phyloP scores from a whole-genome alignment of 805 yeast genomes.

The Candida methanosorbosa region DNA sequence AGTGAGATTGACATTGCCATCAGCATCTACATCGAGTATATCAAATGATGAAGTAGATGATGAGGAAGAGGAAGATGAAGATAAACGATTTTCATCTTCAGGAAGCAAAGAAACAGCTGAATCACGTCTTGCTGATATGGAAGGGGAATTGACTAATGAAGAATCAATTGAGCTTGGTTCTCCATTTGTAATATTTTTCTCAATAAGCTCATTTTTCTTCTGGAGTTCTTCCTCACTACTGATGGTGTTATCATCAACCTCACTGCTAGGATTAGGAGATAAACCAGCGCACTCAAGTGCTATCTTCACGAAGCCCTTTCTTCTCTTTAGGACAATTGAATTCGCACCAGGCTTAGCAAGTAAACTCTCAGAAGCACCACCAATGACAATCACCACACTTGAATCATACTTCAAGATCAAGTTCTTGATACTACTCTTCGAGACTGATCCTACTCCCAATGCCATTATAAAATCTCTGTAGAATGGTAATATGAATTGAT shows the following conservation, averaged over 20 bases:
- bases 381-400: slow-evolving; percentile 84
- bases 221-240: too few relatives aligned
- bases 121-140: background rate
- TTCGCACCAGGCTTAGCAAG: slow-evolving; percentile 54
- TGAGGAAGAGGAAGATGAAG: background rate
- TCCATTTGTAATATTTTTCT: too few relatives aligned
- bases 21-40: slow-evolving; percentile 2
- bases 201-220: background rate
- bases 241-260: background rate
- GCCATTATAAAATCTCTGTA: slow-evolving; percentile 80
- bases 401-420: slow-evolving; percentile 49
- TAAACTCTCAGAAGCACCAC: slow-evolving; percentile 91
- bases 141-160: background rate
- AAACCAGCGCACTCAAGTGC: slow-evolving; percentile 46
- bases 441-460: slow-evolving; percentile 80
- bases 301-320: slow-evolving; percentile 84
- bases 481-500: slow-evolving; percentile 78
- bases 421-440: slow-evolving; percentile 59
- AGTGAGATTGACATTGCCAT: slow-evolving; percentile 1
- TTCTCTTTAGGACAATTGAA: slow-evolving; percentile 62
- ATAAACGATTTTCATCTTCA: too few relatives aligned
- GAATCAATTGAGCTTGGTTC: background rate
- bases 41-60: background rate
- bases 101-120: background rate
- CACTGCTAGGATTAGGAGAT: background rate